A percentile compares a stretch with the other conserved stretches of the same genome.
Conservation (phyloP, 2,329 filamentous ascomycete species). For the Thielaviopsis musarum region DNA sequence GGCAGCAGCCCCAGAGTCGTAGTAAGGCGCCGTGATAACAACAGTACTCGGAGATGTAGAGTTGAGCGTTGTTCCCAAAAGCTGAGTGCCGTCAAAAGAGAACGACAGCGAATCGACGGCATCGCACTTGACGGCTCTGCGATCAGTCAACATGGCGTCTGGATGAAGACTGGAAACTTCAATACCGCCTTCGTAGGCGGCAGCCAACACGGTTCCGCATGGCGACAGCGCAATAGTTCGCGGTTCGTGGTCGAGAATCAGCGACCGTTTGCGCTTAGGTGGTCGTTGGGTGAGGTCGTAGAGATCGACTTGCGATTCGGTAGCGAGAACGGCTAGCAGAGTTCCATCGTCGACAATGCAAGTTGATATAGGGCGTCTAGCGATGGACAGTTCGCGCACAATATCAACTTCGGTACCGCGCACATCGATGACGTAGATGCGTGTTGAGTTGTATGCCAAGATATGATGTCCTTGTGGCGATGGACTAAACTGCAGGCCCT, state of each 20-base stretch:
- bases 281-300: conserved; percentile 52
- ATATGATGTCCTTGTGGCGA: conserved; percentile 60
- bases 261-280: conserved; percentile 53
- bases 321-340: conserved; percentile 62
- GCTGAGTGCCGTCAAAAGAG: conserved; percentile 60
- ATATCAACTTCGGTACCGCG: conserved; percentile 42
- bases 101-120: conserved; percentile 59
- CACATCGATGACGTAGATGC: conserved; percentile 64
- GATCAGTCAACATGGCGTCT: conserved; percentile 45
- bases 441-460: conserved; percentile 69
- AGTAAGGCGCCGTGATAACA: conserved; percentile 64
- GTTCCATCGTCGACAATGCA: conserved; percentile 66
- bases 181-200: conserved; percentile 76
- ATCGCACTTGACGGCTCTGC: conserved; percentile 63
- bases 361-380: conserved; percentile 56
- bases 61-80: conserved; percentile 57
- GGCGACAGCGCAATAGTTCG: conserved; percentile 67
- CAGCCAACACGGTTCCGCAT: conserved; percentile 64
- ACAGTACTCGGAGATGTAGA: conserved; percentile 52
- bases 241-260: conserved; percentile 64
- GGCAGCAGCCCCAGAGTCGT: conserved; percentile 50
- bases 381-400: conserved; percentile 62
- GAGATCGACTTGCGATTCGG: conserved; percentile 71
- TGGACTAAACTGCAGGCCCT: conserved; percentile 70
- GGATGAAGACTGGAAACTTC: conserved; percentile 64